Conservation (phyloP, 306 rosid genomes). For the Cucurbita moschata region DNA sequence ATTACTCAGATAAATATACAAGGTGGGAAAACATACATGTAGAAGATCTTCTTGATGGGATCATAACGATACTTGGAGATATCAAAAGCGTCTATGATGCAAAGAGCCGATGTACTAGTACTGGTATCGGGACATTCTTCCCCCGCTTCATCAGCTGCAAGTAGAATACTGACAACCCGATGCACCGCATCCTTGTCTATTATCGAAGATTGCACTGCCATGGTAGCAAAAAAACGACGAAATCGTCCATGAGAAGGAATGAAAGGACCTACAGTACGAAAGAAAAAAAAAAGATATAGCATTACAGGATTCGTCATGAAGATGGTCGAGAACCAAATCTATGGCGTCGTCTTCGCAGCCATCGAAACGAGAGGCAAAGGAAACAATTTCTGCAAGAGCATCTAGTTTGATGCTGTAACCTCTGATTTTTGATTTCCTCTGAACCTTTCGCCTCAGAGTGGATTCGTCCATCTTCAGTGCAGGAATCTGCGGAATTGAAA, state of each 20-base stretch:
- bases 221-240: not conserved
- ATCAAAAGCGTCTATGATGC: constrained; percentile 42
- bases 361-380: constrained; percentile 39
- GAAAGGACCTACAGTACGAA: not conserved
- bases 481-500: not conserved
- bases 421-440: constrained; percentile 64
- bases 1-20: not conserved
- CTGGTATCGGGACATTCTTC: constrained; percentile 11
- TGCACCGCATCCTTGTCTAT: constrained; percentile 53
- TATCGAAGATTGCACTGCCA: constrained; percentile 51
- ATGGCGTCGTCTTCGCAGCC: constrained; percentile 41
- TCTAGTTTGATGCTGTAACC: constrained; percentile 57
- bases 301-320: constrained; percentile 41
- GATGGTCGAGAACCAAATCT: constrained; percentile 46
- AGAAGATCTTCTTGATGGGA: constrained; percentile 50
- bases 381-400: constrained; percentile 61
- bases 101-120: constrained; percentile 17
- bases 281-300: not conserved
- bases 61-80: constrained; percentile 52
- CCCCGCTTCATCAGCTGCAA: constrained; percentile 33
- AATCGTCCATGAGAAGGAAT: not conserved
- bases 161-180: constrained; percentile 28
- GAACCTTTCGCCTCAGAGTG: constrained; percentile 45
- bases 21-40: constrained; percentile 24
- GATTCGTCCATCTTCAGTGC: constrained; percentile 32